Base-by-base conservation (phyloP, 495 filamentous ascomycete species). In the Xylaria telfairii region DNA sequence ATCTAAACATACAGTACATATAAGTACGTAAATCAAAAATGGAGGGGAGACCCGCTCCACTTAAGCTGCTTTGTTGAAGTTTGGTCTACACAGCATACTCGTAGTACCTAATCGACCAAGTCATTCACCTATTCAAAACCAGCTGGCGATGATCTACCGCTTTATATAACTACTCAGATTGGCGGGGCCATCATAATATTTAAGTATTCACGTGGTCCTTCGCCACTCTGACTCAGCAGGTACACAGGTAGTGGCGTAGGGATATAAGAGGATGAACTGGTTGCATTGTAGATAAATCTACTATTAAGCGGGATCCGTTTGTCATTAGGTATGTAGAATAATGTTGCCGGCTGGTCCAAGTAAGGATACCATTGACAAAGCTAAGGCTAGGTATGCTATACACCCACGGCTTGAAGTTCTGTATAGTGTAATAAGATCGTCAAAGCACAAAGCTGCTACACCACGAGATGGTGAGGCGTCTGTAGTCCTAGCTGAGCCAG, bases 401-500 rank as follows among this genome's bases (percentile, higher is more conserved):
- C 26, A 54, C 24, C 51, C 28, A 17, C 51, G 0, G 13, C 24
- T 54, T 6, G 26, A 30, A 30, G 26, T 15, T 30, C 51, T 54
- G 49, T 37, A 59, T 37, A n/a, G 6, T 37, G n/a, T 17, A n/a
- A 37, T 4, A 59, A 17, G 12, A n/a, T 59, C 30, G 19, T 24
- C 28, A 37, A 37, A 37, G 37, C n/a, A 26, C 59, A 13, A 26
- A 39, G 12, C 57, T 34, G 10, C 34, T 32, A 41, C 9, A 17
- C 42, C 44, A 63, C 59, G n/a, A 63, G 46, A 42, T 39, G 49
- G 30, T 46, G 61, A 53, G 60, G 61, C 61, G 41, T 65, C 49
- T 44, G 37, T 21, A 47, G 68, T 65, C 68, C 68, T 70, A 70
- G 68, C 68, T 70, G 68, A 70, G 41, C 41, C 68, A 70, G 68